Percentiles rank a stretch among this genome's conserved stretches.
Conservation (phyloP, 306 rosid genomes). For the Prunus davidiana region DNA sequence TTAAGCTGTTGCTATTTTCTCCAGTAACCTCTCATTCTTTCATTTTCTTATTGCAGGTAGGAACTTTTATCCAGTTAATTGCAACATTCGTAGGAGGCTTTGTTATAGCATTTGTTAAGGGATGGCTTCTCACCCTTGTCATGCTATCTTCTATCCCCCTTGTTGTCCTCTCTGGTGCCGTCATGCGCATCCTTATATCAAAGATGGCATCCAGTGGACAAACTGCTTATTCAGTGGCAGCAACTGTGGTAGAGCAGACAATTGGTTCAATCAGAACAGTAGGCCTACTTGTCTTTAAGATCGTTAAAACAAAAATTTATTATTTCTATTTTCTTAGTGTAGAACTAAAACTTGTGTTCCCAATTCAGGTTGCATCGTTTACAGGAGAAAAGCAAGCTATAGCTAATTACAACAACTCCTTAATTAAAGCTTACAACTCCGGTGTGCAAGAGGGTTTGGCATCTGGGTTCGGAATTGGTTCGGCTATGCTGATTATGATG, state of each 20-base stretch:
- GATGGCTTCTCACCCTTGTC: slow-evolving; percentile 80
- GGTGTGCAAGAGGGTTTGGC: slow-evolving; percentile 66
- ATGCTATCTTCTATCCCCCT: slow-evolving; percentile 68
- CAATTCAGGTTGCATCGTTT: slow-evolving; percentile 79
- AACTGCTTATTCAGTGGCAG: slow-evolving; percentile 25
- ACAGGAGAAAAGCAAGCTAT: slow-evolving; percentile 85
- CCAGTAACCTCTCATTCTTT: neutral
- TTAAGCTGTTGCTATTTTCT: neutral
- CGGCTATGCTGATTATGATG: slow-evolving; percentile 30
- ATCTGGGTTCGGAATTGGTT: slow-evolving; percentile 62
- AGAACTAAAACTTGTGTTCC: slow-evolving; percentile 5
- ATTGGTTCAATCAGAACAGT: slow-evolving; percentile 35
- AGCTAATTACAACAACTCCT: slow-evolving; percentile 52
- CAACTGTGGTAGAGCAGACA: slow-evolving; percentile 33
- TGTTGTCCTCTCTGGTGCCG: slow-evolving; percentile 52
- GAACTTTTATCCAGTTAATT: slow-evolving; percentile 64
- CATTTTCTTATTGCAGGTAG: slow-evolving; percentile 51
- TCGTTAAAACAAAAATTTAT: neutral
- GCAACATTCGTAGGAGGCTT: slow-evolving; percentile 68
- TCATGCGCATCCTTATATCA: slow-evolving; percentile 31
- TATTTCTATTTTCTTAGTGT: neutral
- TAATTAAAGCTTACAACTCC: slow-evolving; percentile 50
- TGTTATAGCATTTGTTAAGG: slow-evolving; percentile 56
- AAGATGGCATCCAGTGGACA: slow-evolving; percentile 66
- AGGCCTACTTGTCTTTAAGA: neutral